A percentile compares a stretch with the other conserved stretches of the same genome.
Conservation (phyloP, 495 filamentous ascomycete genomes). For the Penicillium arizonense region DNA sequence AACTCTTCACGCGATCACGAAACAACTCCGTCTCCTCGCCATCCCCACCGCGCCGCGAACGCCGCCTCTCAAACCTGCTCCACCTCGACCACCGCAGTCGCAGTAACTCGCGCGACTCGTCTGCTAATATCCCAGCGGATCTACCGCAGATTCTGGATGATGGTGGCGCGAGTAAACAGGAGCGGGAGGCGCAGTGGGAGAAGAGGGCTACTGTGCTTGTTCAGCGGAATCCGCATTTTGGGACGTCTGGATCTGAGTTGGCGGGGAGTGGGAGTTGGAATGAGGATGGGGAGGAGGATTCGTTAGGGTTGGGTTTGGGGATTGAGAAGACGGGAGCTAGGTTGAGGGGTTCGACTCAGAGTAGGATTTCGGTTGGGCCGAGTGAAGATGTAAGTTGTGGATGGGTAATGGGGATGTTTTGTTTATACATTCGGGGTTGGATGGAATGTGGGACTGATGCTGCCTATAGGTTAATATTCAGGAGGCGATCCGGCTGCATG, state of each 20-base stretch:
- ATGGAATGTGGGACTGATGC: slow-evolving; percentile 3
- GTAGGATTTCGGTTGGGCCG: slow-evolving; percentile 25
- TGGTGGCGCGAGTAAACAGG: slow-evolving; percentile 44
- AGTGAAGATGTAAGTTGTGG: slow-evolving; percentile 41
- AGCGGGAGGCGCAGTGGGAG: slow-evolving; percentile 71
- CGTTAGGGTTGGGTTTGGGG: slow-evolving; percentile 10
- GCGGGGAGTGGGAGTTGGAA: slow-evolving; percentile 4
- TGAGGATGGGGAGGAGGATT: slow-evolving; percentile 8
- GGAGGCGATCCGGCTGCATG: slow-evolving; percentile 93
- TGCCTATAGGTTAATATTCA: slow-evolving; percentile 73
- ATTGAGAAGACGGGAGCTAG: slow-evolving; percentile 9
- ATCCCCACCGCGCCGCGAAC: slow-evolving; percentile 32
- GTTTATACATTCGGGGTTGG: neutral
- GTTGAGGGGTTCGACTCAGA: slow-evolving; percentile 35
- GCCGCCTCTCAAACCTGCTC: slow-evolving; percentile 67
- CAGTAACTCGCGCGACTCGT: slow-evolving; percentile 49
- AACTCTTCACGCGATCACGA: slow-evolving; percentile 47
- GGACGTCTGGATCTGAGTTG: slow-evolving; percentile 21
- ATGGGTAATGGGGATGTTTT: neutral
- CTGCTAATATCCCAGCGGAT: slow-evolving; percentile 72
- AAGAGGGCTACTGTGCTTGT: slow-evolving; percentile 84
- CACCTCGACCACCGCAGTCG: slow-evolving; percentile 60
- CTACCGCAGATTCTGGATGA: slow-evolving; percentile 68
- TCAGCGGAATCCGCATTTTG: slow-evolving; percentile 54
- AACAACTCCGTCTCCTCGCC: slow-evolving; percentile 38